Evolutionary conservation across 2,329 filamentous ascomycete genomes (phyloP), one percentile per base, ranked within the genome.

Genomic region (Fusarium sp.): DNA sequence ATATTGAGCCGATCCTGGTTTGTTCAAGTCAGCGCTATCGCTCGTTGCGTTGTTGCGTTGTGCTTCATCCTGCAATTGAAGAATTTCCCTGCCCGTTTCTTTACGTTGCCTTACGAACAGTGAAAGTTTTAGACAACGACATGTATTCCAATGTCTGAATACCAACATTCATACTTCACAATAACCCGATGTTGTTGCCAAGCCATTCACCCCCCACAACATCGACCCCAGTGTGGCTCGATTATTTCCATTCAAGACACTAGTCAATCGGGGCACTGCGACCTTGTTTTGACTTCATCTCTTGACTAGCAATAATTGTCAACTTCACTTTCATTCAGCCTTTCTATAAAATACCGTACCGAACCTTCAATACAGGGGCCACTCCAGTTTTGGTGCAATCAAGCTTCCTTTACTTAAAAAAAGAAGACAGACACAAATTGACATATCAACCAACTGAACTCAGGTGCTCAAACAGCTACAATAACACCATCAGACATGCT

Each of bases 241-340:
- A 36, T 49, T 42, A 35, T 39, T 33, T 60, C 42, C 57, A 68
- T 60, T 38, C 57, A 68, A 57, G 62, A 39, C 54, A 56, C 47
- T 56, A 45, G 45, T 27, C 29, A 36, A 56, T 60, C 27, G 25
- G 36, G 35, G 42, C 14, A 60, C n/a, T 44, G 29, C n/a, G 49
- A 52, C 63, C 52, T 73, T 73, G 62, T 72, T 64, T 57, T 56
- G 46, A 73, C 62, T 56, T 73, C 70, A 63, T 42, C 20, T 64
- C 57, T 56, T 36, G 17, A 25, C 47, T 18, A 22, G 35, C 45
- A 55, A 7, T 31, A 38, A 29, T 44, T 33, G 25, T 22, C 17
- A n/a, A 36, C n/a, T 57, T 22, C 49, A 44, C 22, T 47, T 47
- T 46, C 56, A 54, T 70, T 70, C 49, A 27, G 42, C n/a, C 20